These are phyloP conservation scores for Aspergillus neoniger DNA, from an alignment of 2,329 filamentous ascomycete genomes.

Conservation along the genomic window DNA sequence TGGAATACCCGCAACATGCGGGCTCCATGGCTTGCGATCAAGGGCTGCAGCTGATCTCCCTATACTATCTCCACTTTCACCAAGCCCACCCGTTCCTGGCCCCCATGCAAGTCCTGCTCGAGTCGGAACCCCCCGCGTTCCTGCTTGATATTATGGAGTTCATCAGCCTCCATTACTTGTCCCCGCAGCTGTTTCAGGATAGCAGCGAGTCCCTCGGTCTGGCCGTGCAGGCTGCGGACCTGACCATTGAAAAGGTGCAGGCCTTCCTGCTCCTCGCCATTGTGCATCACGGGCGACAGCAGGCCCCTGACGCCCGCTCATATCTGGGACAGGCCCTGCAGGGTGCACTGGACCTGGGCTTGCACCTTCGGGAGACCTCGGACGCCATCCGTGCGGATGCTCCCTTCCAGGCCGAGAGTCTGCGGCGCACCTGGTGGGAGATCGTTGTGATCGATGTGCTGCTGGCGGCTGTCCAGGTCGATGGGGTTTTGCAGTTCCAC, in stretches of 20 bases:
- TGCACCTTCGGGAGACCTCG: constrained; percentile 3
- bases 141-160: constrained; percentile 9
- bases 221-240: not conserved
- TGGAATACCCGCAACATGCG: not conserved
- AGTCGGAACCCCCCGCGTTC: constrained; percentile 1
- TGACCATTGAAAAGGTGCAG: not conserved
- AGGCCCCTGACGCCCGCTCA: not conserved
- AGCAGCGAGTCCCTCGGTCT: not conserved
- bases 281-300: constrained; percentile 3
- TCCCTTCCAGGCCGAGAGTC: constrained; percentile 4
- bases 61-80: constrained; percentile 13
- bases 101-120: constrained; percentile 3
- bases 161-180: constrained; percentile 10
- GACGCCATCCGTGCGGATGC: not conserved
- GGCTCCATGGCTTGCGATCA: no score
- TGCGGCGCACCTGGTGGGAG: constrained; percentile 16
- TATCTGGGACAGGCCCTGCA: constrained; percentile 4
- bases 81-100: constrained; percentile 12
- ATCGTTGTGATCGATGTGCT: constrained; percentile 11
- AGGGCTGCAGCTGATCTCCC: not conserved
- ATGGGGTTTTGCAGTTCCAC: constrained; percentile 4
- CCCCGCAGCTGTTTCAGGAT: not conserved
- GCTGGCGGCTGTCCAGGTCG: constrained; percentile 12
- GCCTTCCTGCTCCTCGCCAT: constrained; percentile 2
- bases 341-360: not conserved